Evolutionary conservation across 495 filamentous ascomycete genomes (phyloP).

Genomic region (Cetradonia linearis): DNA sequence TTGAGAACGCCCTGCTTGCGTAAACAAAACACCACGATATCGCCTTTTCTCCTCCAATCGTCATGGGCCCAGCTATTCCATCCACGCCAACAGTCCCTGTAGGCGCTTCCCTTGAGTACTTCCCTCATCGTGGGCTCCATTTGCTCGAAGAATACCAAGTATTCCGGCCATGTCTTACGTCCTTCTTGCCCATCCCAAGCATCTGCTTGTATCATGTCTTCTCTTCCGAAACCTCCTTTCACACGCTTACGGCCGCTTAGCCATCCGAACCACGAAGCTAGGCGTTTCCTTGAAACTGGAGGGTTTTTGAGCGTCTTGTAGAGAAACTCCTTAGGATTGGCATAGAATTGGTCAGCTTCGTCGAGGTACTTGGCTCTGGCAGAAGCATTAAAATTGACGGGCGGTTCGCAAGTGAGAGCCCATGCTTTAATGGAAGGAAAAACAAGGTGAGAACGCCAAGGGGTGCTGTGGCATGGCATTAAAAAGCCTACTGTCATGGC

Average conservation of each 20-base stretch:
- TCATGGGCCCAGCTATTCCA: slow-evolving; percentile 82
- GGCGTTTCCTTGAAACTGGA: slow-evolving; percentile 24
- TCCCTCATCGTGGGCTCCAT: slow-evolving; percentile 42
- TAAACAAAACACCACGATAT: slow-evolving; percentile 74
- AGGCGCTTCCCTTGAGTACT: slow-evolving; percentile 46
- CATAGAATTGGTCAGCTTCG: slow-evolving; percentile 87
- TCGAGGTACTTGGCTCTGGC: slow-evolving; percentile 60
- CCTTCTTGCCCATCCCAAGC: slow-evolving; percentile 25
- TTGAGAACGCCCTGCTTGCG: slow-evolving; percentile 18
- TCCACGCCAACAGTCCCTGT: slow-evolving; percentile 57
- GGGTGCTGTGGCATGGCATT: slow-evolving; percentile 95
- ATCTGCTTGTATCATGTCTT: slow-evolving; percentile 16
- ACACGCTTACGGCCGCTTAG: slow-evolving; percentile 25
- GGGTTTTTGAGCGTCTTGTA: slow-evolving; percentile 35
- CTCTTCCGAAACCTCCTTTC: slow-evolving; percentile 20
- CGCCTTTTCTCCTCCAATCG: slow-evolving; percentile 74
- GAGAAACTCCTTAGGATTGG: slow-evolving; percentile 52
- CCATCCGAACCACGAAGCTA: slow-evolving; percentile 15
- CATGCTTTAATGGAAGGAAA: slow-evolving; percentile 66
- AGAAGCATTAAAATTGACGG: slow-evolving; percentile 50
- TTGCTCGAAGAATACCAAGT: slow-evolving; percentile 55
- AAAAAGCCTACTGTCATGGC: slow-evolving; percentile 70
- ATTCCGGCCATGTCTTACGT: slow-evolving; percentile 45
- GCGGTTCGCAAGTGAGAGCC: slow-evolving; percentile 87
- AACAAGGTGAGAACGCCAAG: slow-evolving; percentile 86